phyloP scores from a whole-genome alignment of 2,329 filamentous ascomycete species.

The Fusarium acutatum region DNA sequence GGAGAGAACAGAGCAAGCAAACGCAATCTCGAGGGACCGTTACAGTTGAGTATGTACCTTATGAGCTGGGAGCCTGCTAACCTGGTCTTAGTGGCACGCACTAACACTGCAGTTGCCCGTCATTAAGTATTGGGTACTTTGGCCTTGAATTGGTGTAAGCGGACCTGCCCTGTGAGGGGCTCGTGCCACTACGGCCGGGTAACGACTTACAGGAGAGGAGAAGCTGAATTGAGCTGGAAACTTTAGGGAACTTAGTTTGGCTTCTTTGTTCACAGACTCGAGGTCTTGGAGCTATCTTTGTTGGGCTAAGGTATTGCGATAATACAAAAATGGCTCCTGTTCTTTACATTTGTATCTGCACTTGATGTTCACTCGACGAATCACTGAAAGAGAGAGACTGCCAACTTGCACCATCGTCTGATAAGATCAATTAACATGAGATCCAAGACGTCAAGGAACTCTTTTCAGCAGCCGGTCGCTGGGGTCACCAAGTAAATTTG shows the following conservation, averaged over 20 bases:
- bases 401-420: not conserved
- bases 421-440: not conserved
- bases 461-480: slow-evolving; percentile 23
- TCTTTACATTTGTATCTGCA: not conserved
- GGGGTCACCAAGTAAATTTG: slow-evolving; percentile 35
- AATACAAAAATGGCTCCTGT: not conserved
- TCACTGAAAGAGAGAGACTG: not conserved
- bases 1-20: slow-evolving; percentile 9
- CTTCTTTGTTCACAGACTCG: slow-evolving; percentile 10
- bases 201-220: slow-evolving; percentile 26
- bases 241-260: not conserved
- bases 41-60: too few species aligned
- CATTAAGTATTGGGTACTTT: slow-evolving; percentile 17
- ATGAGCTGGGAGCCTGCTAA: too few species aligned
- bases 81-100: slow-evolving; percentile 5
- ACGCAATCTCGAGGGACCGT: slow-evolving; percentile 20
- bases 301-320: not conserved
- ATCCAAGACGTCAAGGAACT: slow-evolving; percentile 13
- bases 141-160: not conserved
- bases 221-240: not conserved
- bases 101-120: slow-evolving; percentile 23
- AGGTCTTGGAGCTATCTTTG: not conserved
- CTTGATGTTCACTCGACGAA: not conserved
- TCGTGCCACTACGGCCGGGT: slow-evolving; percentile 26
- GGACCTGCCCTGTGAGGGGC: slow-evolving; percentile 17